Percentiles rank a stretch among this genome's conserved stretches.
Conservation (phyloP, 2,329 filamentous ascomycete species). For the Canariomyces notabilis region DNA sequence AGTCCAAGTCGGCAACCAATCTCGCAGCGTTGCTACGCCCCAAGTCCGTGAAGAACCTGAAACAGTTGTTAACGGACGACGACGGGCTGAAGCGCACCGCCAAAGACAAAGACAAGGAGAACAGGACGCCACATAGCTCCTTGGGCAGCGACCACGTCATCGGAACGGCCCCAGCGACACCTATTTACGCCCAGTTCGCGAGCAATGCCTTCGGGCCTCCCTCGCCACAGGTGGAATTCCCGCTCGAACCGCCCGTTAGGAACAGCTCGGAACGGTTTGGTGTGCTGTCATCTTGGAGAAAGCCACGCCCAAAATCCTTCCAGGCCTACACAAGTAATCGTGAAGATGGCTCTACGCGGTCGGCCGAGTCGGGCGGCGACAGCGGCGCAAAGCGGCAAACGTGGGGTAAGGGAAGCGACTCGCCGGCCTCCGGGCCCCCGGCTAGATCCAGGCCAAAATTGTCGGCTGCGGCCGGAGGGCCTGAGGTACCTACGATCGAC, state of each 20-base stretch:
- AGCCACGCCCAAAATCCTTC: conserved; percentile 48
- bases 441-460: conserved; percentile 26
- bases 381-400: conserved; percentile 22
- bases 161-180: conserved; percentile 44
- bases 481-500: conserved; percentile 35
- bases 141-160: conserved; percentile 22
- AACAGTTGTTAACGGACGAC: conserved; percentile 36
- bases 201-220: conserved; percentile 25
- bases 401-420: conserved; percentile 32
- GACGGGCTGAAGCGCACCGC: conserved; percentile 26
- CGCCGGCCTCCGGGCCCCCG: conserved; percentile 33
- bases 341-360: conserved; percentile 12
- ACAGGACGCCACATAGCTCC: conserved; percentile 58
- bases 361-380: conserved; percentile 12
- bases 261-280: conserved; percentile 22
- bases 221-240: conserved; percentile 4
- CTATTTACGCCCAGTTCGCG: conserved; percentile 76
- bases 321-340: conserved; percentile 33
- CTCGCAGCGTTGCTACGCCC: conserved; percentile 69
- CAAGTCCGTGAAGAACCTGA: conserved; percentile 66
- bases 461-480: conserved; percentile 27
- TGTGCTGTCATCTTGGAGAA: conserved; percentile 27
- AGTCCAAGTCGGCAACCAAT: conserved; percentile 78
- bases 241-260: conserved; percentile 17
- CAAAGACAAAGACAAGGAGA: conserved; percentile 85